Evolutionary conservation across 108 stramenopile genomes (phyloP), one percentile per base, ranked within the genome.

Genomic region (Fragilaria radians): DNA sequence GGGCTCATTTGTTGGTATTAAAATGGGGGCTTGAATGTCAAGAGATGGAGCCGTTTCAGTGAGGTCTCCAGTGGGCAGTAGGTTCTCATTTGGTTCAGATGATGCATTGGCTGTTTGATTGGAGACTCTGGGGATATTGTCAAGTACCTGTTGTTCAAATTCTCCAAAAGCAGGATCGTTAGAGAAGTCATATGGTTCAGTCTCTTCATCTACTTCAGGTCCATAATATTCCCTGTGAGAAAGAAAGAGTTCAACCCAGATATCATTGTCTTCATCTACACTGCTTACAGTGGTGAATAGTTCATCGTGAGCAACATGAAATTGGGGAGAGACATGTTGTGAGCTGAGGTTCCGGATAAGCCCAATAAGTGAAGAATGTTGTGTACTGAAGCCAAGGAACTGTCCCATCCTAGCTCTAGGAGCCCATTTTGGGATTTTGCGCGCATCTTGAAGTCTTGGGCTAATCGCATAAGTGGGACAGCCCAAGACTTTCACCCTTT

Each of bases 271-370:
- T 14, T 42, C 36, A 4, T 50, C 49, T 5, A 22, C 49, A 19
- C 21, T 50, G 14, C 5, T 22, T 21, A 75, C 66, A 0, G 70
- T 76, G 2, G 36, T 46, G 30, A 82, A 79, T 0, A 45, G 48
- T 21, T 79, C 75, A 55, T 83, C 76, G 45, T 63, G 74, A 18
- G 80, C 71, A 3, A 80, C 51, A 60, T 82, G 76, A 34, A 52
- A 78, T 50, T 82, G 81, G 18, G 77, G 66, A 33, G 49, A 54
- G 19, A 82, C 32, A 30, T 32, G 4, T 30, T 65, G 57, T 3
- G 78, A 74, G 0, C 30, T 0, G 1, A 78, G 29, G 33, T 80
- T 84, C n/a, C 57, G 48, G 14, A 84, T 64, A 0, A 70, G 60
- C 0, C 73, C 70, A 22, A 84, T 66, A 1, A 52, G 59, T 7